Evolutionary conservation across 163 green algal species (phyloP).

Genomic region (Chlamydomonas reinhardtii): DNA sequence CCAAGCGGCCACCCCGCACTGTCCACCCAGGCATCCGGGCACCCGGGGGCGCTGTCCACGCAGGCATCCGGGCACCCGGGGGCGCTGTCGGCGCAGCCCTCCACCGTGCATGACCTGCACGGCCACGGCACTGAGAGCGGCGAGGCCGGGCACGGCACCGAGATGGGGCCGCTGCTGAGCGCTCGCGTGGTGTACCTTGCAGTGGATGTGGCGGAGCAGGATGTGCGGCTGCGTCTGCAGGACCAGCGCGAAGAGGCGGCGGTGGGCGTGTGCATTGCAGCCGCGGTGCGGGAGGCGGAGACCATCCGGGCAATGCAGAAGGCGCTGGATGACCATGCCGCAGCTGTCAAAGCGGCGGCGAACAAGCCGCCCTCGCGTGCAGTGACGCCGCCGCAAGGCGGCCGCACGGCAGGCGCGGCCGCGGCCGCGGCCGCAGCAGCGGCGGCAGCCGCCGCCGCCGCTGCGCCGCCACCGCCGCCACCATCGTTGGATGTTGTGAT

Average conservation of each 20-base stretch:
- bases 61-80: not conserved
- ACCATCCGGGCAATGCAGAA: not conserved
- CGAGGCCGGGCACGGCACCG: not conserved
- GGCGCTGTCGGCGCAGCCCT: not conserved
- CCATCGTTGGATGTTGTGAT: constrained; percentile 1
- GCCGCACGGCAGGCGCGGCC: not conserved
- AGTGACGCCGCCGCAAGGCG: not conserved
- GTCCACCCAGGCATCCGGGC: not conserved
- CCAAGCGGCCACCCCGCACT: not conserved
- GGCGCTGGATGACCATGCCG: not conserved
- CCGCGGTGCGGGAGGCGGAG: constrained; percentile 50
- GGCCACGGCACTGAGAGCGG: not conserved
- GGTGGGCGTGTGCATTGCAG: constrained; percentile 54
- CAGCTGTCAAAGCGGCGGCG: not conserved
- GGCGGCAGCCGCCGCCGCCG: not conserved
- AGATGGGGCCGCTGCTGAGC: constrained; percentile 26
- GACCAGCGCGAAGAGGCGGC: constrained; percentile 62
- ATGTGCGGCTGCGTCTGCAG: constrained; percentile 63
- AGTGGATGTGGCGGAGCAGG: constrained; percentile 54
- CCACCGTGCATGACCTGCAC: not conserved
- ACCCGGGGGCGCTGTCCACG: not conserved
- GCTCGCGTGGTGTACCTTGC: constrained; percentile 60
- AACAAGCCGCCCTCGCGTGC: not conserved
- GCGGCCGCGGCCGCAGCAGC: too few relatives aligned
- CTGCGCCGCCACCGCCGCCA: not conserved